A percentile compares a stretch with the other conserved stretches of the same genome.
Conservation (phyloP, 2,329 filamentous ascomycete genomes). For the Ophiosphaerella korrae region DNA sequence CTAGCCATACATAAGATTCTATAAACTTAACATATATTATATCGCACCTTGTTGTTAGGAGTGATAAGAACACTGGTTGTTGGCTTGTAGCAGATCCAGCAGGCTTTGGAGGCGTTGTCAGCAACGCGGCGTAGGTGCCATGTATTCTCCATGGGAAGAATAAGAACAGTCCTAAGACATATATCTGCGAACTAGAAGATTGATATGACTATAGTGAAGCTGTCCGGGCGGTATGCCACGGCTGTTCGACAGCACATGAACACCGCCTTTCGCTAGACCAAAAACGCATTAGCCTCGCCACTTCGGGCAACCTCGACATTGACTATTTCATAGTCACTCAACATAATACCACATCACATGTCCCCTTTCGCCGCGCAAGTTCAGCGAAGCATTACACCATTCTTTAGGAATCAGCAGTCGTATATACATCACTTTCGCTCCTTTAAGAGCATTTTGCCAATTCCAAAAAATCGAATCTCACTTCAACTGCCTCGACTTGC, state of each 20-base stretch:
- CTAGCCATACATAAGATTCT: slow-evolving; percentile 44
- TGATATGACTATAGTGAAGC: background rate
- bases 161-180: slow-evolving; percentile 1
- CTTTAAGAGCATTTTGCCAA: background rate
- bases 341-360: slow-evolving; percentile 12
- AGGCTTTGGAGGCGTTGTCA: slow-evolving; percentile 80
- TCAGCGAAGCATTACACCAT: background rate
- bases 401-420: background rate
- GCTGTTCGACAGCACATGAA: slow-evolving; percentile 6
- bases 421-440: background rate
- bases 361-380: background rate
- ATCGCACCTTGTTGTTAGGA: slow-evolving; percentile 78
- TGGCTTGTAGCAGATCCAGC: slow-evolving; percentile 90
- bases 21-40: background rate
- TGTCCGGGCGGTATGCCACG: background rate
- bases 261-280: slow-evolving; percentile 4
- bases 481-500: background rate
- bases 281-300: slow-evolving; percentile 1
- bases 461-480: background rate
- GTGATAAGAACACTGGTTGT: slow-evolving; percentile 87
- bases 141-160: slow-evolving; percentile 66
- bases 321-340: background rate
- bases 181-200: no score
- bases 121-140: slow-evolving; percentile 88
- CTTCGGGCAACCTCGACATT: background rate